Evolutionary conservation across 176 grass and related monocot species (phyloP).

Genomic region (Tuctoria greenei): DNA sequence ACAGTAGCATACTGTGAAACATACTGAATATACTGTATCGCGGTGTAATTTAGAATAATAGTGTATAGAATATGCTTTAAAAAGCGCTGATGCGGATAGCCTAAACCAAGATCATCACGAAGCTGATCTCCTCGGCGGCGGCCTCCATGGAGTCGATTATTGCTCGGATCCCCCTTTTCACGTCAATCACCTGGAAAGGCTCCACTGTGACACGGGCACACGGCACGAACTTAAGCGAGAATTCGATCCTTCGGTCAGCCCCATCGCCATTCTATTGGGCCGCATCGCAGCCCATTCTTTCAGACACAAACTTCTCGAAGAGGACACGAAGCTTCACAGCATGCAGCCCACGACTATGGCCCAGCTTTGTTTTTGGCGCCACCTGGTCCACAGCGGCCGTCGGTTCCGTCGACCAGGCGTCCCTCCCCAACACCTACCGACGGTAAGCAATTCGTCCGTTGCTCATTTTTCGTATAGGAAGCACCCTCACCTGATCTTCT

Average conservation of each 20-base stretch:
- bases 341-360: slow-evolving; percentile 4
- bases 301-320: not conserved
- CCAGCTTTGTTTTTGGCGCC: not conserved
- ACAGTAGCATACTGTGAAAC: too few relatives aligned
- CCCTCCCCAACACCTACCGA: not conserved
- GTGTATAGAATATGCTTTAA: too few relatives aligned
- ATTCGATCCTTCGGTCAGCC: not conserved
- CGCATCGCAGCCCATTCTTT: not conserved
- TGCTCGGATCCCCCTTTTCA: too few relatives aligned
- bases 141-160: too few relatives aligned
- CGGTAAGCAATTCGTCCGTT: not conserved
- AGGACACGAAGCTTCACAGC: not conserved
- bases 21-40: too few relatives aligned
- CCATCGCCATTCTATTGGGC: slow-evolving; percentile 8
- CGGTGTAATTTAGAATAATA: too few relatives aligned
- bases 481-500: not conserved
- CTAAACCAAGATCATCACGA: too few relatives aligned
- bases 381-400: not conserved
- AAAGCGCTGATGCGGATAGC: too few relatives aligned
- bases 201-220: too few relatives aligned
- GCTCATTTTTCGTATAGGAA: not conserved
- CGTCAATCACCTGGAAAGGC: too few relatives aligned
- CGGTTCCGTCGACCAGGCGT: not conserved
- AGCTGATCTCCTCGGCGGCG: too few relatives aligned
- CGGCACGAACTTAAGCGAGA: not conserved